Evolutionary conservation across 805 yeast species (phyloP).

Genomic region (Saturnispora ahearnii): DNA sequence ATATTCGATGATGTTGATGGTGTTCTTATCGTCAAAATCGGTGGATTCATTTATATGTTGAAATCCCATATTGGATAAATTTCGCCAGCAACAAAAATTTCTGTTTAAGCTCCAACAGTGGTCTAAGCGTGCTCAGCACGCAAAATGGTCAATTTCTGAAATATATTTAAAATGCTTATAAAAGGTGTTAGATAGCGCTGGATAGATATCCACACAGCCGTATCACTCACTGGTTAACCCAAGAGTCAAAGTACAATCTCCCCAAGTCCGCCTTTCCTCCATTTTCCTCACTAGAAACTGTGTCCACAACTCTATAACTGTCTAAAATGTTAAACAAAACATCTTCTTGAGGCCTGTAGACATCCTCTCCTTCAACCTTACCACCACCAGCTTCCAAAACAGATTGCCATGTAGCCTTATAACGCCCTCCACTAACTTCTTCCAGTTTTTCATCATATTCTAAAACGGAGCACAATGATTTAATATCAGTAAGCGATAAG

Average conservation of each 20-base stretch:
- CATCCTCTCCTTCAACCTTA: slow-evolving; percentile 21
- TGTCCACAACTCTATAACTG: slow-evolving; percentile 24
- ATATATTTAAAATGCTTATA: background rate
- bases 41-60: slow-evolving; percentile 1
- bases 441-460: slow-evolving; percentile 83
- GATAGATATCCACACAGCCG: background rate
- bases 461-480: slow-evolving; percentile 79
- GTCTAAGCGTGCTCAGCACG: background rate
- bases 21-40: slow-evolving; percentile 6
- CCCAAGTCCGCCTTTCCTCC: background rate
- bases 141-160: background rate
- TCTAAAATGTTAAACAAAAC: slow-evolving; percentile 26
- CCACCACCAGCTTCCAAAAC: slow-evolving; percentile 61
- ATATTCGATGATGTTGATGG: slow-evolving; percentile 24
- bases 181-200: background rate
- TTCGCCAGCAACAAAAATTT: background rate
- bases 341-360: slow-evolving; percentile 23
- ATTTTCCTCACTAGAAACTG: slow-evolving; percentile 5
- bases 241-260: background rate
- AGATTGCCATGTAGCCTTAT: slow-evolving; percentile 78
- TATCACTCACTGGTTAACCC: background rate
- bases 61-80: background rate
- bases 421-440: slow-evolving; percentile 49
- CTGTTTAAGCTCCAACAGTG: background rate
- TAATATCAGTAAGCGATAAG: slow-evolving; percentile 60